These are phyloP conservation scores for Aphanomyces cochlioides DNA, from an alignment of 352 stramenopile species.

Conservation along the genomic window DNA sequence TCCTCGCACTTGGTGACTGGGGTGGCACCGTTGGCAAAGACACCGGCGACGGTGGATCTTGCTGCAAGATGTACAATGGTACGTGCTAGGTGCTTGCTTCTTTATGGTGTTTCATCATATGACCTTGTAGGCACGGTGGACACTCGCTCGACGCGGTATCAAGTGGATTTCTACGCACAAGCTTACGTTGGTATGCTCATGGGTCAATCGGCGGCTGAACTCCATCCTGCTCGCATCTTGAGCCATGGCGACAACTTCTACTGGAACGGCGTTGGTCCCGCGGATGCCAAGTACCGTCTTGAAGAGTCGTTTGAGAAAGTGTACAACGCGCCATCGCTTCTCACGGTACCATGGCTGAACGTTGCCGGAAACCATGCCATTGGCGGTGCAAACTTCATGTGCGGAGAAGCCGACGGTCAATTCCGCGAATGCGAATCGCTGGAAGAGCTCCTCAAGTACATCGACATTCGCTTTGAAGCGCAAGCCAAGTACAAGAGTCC, in stretches of 20 bases:
- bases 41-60: conserved; percentile 80
- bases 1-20: conserved; percentile 85
- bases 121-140: background rate
- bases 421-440: conserved; percentile 46
- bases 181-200: conserved; percentile 27
- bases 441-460: conserved; percentile 72
- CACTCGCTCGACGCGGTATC: conserved; percentile 53
- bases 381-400: conserved; percentile 29
- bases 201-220: conserved; percentile 15
- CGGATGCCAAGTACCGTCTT: conserved; percentile 21
- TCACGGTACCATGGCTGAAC: conserved; percentile 20
- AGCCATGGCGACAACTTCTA: conserved; percentile 32
- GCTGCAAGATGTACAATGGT: conserved; percentile 83
- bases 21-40: conserved; percentile 53
- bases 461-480: conserved; percentile 78
- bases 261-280: conserved; percentile 21
- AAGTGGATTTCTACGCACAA: conserved; percentile 24
- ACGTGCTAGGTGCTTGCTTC: conserved; percentile 35
- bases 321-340: conserved; percentile 19
- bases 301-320: conserved; percentile 29
- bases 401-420: conserved; percentile 6
- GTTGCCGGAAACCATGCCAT: conserved; percentile 30
- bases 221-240: conserved; percentile 12
- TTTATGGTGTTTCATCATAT: conserved; percentile 40
- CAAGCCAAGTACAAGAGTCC: conserved; percentile 78